These are phyloP conservation scores for Aspergillus alliaceus DNA, from an alignment of 2,329 filamentous ascomycete species.

Conservation along the genomic window DNA sequence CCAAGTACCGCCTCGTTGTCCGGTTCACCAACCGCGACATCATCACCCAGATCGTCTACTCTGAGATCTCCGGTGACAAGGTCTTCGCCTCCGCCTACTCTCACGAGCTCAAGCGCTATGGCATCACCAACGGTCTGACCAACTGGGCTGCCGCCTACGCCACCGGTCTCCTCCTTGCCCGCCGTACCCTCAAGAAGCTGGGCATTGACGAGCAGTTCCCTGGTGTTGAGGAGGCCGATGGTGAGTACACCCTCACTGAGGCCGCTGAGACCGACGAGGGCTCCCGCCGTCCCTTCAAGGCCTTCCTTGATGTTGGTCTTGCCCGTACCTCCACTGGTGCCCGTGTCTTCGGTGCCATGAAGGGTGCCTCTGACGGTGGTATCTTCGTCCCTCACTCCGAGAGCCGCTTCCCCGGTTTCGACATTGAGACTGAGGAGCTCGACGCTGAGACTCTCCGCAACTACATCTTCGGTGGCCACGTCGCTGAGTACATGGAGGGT, in stretches of 20 bases:
- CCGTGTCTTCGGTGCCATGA: conserved; percentile 98
- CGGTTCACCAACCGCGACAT: conserved; percentile 99
- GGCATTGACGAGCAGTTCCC: conserved; percentile 88
- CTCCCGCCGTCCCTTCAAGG: conserved; percentile 95
- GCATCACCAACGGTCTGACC: conserved; percentile 97
- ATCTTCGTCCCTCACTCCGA: conserved; percentile 97
- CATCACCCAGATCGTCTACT: conserved; percentile 94
- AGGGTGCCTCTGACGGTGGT: conserved; percentile 98
- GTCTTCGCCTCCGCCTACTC: conserved; percentile 89
- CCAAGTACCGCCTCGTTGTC: conserved; percentile 99
- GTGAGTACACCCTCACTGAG: conserved; percentile 95
- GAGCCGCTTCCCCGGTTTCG: conserved; percentile 99
- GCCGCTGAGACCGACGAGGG: conserved; percentile 86
- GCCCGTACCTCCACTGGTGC: conserved; percentile 96
- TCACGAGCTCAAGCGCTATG: conserved; percentile 97
- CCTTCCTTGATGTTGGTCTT: conserved; percentile 96
- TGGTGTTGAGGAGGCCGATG: conserved; percentile 95
- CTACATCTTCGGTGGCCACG: conserved; percentile 98
- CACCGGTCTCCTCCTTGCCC: conserved; percentile 94
- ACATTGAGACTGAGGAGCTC: conserved; percentile 96
- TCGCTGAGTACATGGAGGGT: conserved; percentile 99
- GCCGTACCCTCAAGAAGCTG: conserved; percentile 96
- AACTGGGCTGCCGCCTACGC: conserved; percentile 99
- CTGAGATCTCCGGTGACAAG: conserved; percentile 97
- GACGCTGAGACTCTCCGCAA: conserved; percentile 95